phyloP scores from a whole-genome alignment of 345 rosid species.

The Brassica juncea region DNA sequence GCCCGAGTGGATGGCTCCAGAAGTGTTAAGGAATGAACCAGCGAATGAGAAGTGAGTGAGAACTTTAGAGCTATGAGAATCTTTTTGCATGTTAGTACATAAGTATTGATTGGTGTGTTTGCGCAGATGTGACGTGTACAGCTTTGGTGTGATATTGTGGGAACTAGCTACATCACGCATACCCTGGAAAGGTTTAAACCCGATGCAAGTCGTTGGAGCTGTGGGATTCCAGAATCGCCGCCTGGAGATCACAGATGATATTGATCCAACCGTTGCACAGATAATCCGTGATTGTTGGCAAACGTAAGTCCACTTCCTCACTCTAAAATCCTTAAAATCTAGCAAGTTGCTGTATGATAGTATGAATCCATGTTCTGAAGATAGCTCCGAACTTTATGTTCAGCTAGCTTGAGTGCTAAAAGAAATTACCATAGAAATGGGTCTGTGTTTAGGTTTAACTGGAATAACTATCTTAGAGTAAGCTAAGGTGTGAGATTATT shows the following conservation, averaged over 20 bases:
- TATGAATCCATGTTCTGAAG: not conserved
- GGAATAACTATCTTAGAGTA: not conserved
- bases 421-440: not conserved
- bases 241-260: conserved; percentile 73
- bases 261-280: conserved; percentile 72
- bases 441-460: not conserved
- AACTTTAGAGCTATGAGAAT: conserved; percentile 1
- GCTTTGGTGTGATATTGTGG: conserved; percentile 98
- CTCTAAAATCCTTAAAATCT: not conserved
- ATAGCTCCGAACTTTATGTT: not conserved
- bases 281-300: conserved; percentile 89
- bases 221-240: conserved; percentile 95
- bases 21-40: conserved; percentile 94
- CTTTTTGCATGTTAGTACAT: not conserved
- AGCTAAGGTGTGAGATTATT: conserved; percentile 3
- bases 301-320: conserved; percentile 54
- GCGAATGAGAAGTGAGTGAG: conserved; percentile 90
- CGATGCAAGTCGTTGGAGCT: conserved; percentile 99
- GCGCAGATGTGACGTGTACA: conserved; percentile 93
- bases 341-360: not conserved
- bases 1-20: conserved; percentile 99
- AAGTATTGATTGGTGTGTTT: conserved; percentile 29
- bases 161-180: conserved; percentile 70
- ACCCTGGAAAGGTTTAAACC: conserved; percentile 96
- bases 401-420: conserved; percentile 1